Base-by-base conservation (phyloP, 129 eudicot species). In the Dittrichia graveolens region DNA sequence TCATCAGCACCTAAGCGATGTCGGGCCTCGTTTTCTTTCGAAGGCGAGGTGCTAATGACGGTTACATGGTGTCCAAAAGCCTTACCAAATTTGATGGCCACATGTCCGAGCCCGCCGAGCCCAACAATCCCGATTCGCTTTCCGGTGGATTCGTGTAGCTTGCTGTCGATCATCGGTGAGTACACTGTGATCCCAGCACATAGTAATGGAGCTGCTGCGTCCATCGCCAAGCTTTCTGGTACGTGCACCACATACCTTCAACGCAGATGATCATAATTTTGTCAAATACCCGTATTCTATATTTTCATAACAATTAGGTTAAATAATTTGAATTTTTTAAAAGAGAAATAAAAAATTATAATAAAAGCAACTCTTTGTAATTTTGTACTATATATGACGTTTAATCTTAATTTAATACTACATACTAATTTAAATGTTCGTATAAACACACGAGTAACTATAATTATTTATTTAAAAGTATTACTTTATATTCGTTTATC, bases 131-230 rank as follows among this genome's bases (percentile, higher is more conserved):
- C 99, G 2, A 94, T 80, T 43, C 76, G 81, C 46, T 86, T 94
- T 5, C 83, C 81, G 0, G 70, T 34, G 0, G 80, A 50, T 42
- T 78, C 83, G 9, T 87, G 67, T 80, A 94, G 44, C 40, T 74
- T 74, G 65, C 73, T 67, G 55, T 80, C 88, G 34, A 82, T 75
- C 82, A 88, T 82, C 0, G 94, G 94, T 47, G 84, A 41, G 61
- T 67, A 94, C 56, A 90, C 92, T 4, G 98, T 94, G n/a, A 94
- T 81, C 35, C 98, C 98, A 1, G 98, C 96, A 77, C 98, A 94
- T 58, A 94, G 52, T 5, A 94, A 75, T 0, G 99, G 99, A 39
- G 99, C 94, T 6, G 93, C 85, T 34, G 89, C 88, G 19, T 94
- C 91, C 94, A 90, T 82, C 0, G 97, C 85, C 59, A 90, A 41